phyloP scores from a whole-genome alignment of 345 rosid genomes.

The Rhodamnia argentea region DNA sequence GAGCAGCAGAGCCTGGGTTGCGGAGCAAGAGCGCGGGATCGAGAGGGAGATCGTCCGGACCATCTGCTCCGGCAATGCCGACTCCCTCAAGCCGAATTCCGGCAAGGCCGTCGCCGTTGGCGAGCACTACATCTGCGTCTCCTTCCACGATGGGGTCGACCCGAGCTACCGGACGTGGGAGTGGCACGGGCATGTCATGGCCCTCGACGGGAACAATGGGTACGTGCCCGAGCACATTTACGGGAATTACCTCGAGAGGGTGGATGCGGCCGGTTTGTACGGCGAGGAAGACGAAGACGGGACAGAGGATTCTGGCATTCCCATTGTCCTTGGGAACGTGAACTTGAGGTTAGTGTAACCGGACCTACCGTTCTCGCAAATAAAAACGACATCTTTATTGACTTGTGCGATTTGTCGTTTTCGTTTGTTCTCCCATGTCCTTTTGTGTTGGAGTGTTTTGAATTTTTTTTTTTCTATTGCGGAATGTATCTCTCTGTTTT shows the following conservation, averaged over 20 bases:
- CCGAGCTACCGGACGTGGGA: conserved; percentile 95
- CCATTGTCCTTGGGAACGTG: not conserved
- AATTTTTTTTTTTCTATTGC: not conserved
- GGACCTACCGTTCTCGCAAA: not conserved
- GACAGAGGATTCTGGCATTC: conserved; percentile 18
- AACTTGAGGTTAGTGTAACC: not conserved
- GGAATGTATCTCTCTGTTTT: not conserved
- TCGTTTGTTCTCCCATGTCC: not conserved
- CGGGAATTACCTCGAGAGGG: conserved; percentile 86
- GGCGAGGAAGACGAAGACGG: conserved; percentile 30
- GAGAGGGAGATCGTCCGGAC: conserved; percentile 66
- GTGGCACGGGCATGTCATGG: conserved; percentile 97
- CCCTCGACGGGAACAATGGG: conserved; percentile 77
- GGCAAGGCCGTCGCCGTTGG: conserved; percentile 76
- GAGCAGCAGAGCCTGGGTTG: conserved; percentile 24
- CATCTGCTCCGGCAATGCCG: conserved; percentile 55
- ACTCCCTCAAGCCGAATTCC: conserved; percentile 75
- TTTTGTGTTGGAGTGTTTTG: not conserved
- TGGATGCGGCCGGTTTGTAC: conserved; percentile 24
- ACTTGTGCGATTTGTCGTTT: not conserved
- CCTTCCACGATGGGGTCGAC: conserved; percentile 62
- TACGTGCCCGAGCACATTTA: conserved; percentile 79
- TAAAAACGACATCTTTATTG: not conserved
- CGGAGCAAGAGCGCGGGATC: conserved; percentile 66
- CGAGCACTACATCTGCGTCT: conserved; percentile 84